These are phyloP conservation scores for Cladophialophora bantiana DNA, from an alignment of 2,329 filamentous ascomycete genomes.

Conservation along the genomic window DNA sequence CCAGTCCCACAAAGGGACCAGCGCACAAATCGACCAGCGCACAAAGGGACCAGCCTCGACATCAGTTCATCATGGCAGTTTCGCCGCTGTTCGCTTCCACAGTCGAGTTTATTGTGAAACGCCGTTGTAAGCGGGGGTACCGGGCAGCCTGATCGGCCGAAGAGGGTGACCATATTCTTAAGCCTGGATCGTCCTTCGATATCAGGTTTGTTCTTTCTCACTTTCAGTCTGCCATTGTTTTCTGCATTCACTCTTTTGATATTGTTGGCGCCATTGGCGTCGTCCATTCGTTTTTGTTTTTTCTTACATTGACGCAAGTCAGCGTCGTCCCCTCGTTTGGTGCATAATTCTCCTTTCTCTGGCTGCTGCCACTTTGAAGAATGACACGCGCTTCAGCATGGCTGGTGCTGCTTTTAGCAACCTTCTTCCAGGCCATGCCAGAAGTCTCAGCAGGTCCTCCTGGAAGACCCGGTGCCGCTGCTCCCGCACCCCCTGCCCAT, in stretches of 20 bases:
- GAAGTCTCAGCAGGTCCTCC: not conserved
- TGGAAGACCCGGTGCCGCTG: not conserved
- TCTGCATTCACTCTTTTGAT: not conserved
- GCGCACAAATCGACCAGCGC: no score
- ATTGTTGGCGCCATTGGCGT: constrained; percentile 22
- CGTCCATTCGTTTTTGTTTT: constrained; percentile 18
- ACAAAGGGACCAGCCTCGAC: constrained; percentile 2
- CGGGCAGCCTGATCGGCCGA: constrained; percentile 1
- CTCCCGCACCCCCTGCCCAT: not conserved
- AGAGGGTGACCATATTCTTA: constrained; percentile 1
- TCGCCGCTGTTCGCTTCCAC: constrained; percentile 11
- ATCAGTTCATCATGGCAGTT: not conserved
- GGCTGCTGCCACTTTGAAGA: not conserved
- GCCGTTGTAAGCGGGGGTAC: not conserved
- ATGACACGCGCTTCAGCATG: constrained; percentile 11
- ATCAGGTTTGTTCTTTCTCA: constrained; percentile 1
- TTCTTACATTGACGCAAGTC: constrained; percentile 8
- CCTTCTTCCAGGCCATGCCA: constrained; percentile 2
- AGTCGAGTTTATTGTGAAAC: not conserved
- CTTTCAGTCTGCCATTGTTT: not conserved
- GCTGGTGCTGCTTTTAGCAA: constrained; percentile 7
- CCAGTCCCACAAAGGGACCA: not conserved
- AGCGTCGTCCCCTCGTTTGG: constrained; percentile 16
- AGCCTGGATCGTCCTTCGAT: not conserved
- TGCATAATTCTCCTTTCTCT: not conserved